Percentiles rank a stretch among this genome's conserved stretches.
phyloP scores from a whole-genome alignment of 139 green algal species.

The Chlorella sp. region DNA sequence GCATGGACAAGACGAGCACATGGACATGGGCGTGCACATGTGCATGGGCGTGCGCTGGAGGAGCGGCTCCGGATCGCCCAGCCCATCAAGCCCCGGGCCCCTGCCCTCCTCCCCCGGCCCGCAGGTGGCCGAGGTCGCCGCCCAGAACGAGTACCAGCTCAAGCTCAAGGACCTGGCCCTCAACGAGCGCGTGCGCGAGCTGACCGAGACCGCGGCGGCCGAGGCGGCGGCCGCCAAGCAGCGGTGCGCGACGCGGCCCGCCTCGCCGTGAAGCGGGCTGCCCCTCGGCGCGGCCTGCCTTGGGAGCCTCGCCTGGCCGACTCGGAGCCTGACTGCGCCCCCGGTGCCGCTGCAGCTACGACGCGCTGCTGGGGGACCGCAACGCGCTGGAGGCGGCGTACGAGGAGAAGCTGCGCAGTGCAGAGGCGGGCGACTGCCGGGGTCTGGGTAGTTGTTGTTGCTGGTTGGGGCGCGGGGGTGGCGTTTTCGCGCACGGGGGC shows the following conservation, averaged over 20 bases:
- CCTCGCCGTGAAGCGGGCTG: neutral
- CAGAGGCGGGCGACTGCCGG: constrained; percentile 62
- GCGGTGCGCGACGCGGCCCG: constrained; percentile 48
- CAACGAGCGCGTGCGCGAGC: constrained; percentile 80
- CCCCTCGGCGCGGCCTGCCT: neutral
- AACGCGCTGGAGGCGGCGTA: constrained; percentile 83
- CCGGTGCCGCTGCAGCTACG: constrained; percentile 71
- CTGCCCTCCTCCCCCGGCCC: neutral
- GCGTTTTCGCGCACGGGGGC: no score
- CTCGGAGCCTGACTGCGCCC: no score
- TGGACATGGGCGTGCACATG: no score
- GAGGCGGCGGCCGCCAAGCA: constrained; percentile 72
- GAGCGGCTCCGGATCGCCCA: no score
- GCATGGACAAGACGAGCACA: no score
- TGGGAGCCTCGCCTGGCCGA: no score
- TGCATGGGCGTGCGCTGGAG: no score
- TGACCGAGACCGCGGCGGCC: constrained; percentile 76
- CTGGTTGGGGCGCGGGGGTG: no score
- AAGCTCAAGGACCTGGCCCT: constrained; percentile 87
- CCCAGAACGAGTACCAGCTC: constrained; percentile 93
- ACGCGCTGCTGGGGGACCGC: constrained; percentile 62
- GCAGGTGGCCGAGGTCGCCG: constrained; percentile 87
- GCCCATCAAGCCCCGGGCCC: no score
- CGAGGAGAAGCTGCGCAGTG: constrained; percentile 74
- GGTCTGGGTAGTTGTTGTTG: no score